Base-by-base conservation (phyloP, 2,329 filamentous ascomycete species). In the Hymenoscyphus salicellus region DNA sequence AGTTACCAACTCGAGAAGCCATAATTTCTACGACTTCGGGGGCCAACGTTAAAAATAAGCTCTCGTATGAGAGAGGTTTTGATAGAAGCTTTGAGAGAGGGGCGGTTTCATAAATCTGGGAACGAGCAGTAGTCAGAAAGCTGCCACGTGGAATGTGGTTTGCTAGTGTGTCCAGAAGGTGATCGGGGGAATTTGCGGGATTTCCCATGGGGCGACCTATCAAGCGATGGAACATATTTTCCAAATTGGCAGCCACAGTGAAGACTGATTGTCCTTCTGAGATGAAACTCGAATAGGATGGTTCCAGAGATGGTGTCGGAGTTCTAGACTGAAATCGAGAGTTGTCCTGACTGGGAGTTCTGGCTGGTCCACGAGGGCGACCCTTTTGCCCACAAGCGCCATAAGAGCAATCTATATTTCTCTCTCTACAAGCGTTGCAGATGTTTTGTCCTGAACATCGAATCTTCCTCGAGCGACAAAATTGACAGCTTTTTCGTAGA, bases 391-490 rank as follows among this genome's bases (percentile, higher is more conserved):
- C 60, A 8, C 49, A 49, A 23, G 55, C 60, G 3, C 60, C 36
- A 41, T 62, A 62, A 11, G 60, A 62, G 36, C 60, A 62, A 16
- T 62, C 60, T 1, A 62, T 62, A 56, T 62, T 62, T 30, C 60
- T 30, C 17, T 62, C 49, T 57, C 60, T 49, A 56, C 60, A 62
- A 10, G 60, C 60, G 26, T 23, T 62, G 33, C 60, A 62, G 5
- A 62, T 62, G 60, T 49, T 57, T n/a, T 62, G 60, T 16, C 60
- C 60, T n/a, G 49, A 62, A 28, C 60, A 62, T n/a, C 60, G 46
- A 20, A 62, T 62, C 30, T 62, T 62, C 36, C 60, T 55, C 14
- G 60, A 62, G 20, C 49, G 49, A 41, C 60, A 62, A 38, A 62
- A 62, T 33, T 62, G 60, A 43, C 49, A 62, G 33, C 60, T 62